Base-by-base conservation (phyloP, 768 basidiomycete genomes). In the Rhizopogon sp. region DNA sequence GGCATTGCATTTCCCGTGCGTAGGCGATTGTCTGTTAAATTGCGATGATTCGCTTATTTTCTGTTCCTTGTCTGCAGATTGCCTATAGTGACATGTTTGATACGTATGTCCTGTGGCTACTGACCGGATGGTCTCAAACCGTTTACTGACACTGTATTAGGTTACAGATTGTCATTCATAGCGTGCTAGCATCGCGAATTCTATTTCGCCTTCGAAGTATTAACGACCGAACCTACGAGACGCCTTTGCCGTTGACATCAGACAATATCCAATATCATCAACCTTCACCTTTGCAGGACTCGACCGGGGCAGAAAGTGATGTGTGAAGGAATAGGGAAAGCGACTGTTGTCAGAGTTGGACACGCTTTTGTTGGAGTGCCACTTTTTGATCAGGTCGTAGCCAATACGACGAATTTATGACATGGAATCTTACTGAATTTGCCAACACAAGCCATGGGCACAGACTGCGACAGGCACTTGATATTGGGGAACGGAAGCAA, bases 161-260 rank as follows among this genome's bases (percentile, higher is more conserved):
- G 35, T 22, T 49, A 6, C 66, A 68, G 43, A 55, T 70, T 33
- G 68, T 62, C 1, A 37, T 67, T 35, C 66, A 68, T 13, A 45
- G 66, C 25, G 43, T 70, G 11, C 58, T 67, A 9, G 57, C 64
- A 33, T 62, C 56, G 44, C 59, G 68, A 20, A 70, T 67, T 20
- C 62, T 67, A 33, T 70, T 67, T 60, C 64, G 60, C 41, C 66
- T 70, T 4, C 58, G 52, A 22, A 43, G 59, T 25, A 64, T 62
- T 29, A 59, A 64, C 37, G 42, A 29, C 40, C 39, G 49, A 16
- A 3, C 3, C 14, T 11, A 37, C 14, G 35, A 49, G 20, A 22
- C 1, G 3, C 6, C 35, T 16, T 10, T 20, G 3, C 4, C 5
- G 5, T 1, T 3, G 7, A 4, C 0, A 20, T 20, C 20, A 35